These are phyloP conservation scores for Przewalskia tangutica DNA, from an alignment of 257 asterid species.

Conservation along the genomic window DNA sequence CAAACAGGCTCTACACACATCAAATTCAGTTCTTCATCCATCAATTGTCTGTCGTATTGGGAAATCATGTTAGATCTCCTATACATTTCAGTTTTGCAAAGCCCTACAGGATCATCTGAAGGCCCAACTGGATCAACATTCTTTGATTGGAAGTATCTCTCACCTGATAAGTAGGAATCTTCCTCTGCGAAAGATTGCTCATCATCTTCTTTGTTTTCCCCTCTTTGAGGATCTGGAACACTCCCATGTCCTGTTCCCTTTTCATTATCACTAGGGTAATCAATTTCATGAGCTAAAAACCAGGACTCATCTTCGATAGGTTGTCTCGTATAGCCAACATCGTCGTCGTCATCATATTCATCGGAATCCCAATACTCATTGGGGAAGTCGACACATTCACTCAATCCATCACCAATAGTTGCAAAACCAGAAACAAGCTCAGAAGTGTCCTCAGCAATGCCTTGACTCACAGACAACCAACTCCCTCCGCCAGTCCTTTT, in stretches of 20 bases:
- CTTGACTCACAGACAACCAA: conserved; percentile 21
- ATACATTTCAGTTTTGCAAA: conserved; percentile 10
- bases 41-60: conserved; percentile 18
- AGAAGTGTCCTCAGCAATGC: conserved; percentile 24
- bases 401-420: conserved; percentile 20
- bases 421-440: conserved; percentile 24
- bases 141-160: conserved; percentile 13
- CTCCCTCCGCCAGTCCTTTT: conserved; percentile 21
- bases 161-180: conserved; percentile 17
- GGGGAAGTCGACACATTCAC: conserved; percentile 16
- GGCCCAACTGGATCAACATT: conserved; percentile 5
- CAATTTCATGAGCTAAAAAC: conserved; percentile 26
- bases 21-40: conserved; percentile 19
- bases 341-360: conserved; percentile 25
- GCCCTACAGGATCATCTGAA: conserved; percentile 14
- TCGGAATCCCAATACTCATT: conserved; percentile 25
- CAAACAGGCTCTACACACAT: conserved; percentile 21
- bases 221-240: conserved; percentile 18
- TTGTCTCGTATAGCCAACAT: conserved; percentile 20
- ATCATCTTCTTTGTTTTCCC: conserved; percentile 15
- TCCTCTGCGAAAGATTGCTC: conserved; percentile 23
- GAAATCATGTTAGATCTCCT: conserved; percentile 7
- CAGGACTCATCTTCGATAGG: conserved; percentile 29
- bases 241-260: conserved; percentile 16
- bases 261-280: conserved; percentile 21